Evolutionary conservation across 1,139 yeast species (phyloP).

Genomic region (Geotrichum europaeum): DNA sequence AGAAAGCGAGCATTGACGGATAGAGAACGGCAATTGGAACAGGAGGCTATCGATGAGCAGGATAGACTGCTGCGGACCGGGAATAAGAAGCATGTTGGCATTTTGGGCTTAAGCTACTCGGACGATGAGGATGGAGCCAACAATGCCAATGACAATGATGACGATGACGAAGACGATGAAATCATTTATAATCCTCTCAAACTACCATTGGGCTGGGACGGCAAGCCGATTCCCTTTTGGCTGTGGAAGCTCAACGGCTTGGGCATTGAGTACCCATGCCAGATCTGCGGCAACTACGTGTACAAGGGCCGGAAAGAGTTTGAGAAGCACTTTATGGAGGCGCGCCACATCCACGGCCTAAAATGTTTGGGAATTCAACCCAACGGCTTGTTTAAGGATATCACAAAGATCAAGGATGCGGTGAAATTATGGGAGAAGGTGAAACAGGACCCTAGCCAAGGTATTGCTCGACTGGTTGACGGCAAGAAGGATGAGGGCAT

Average conservation of each 20-base stretch:
- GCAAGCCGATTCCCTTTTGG: conserved; percentile 92
- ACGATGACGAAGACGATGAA: conserved; percentile 28
- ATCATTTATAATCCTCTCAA: conserved; percentile 42
- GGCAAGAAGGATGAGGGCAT: conserved; percentile 48
- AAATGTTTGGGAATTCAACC: conserved; percentile 66
- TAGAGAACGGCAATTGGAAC: conserved; percentile 59
- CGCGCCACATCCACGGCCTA: conserved; percentile 69
- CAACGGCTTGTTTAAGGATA: conserved; percentile 52
- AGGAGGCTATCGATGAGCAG: conserved; percentile 37
- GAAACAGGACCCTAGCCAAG: conserved; percentile 32
- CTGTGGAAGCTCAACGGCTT: conserved; percentile 83
- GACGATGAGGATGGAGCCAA: conserved; percentile 26
- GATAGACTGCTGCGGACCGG: conserved; percentile 38
- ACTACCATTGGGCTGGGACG: conserved; percentile 81
- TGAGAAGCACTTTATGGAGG: conserved; percentile 65
- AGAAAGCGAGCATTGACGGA: conserved; percentile 68
- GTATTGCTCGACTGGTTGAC: conserved; percentile 35
- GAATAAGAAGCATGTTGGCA: conserved; percentile 19
- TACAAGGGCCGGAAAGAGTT: conserved; percentile 73
- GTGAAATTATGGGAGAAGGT: conserved; percentile 47
- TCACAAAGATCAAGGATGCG: conserved; percentile 66
- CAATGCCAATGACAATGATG: conserved; percentile 23
- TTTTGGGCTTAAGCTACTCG: conserved; percentile 24
- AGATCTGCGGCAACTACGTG: conserved; percentile 72
- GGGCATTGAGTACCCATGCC: conserved; percentile 68